These are phyloP conservation scores for Domatiomyces catenatus DNA, from an alignment of 2,329 filamentous ascomycete genomes.

Conservation along the genomic window DNA sequence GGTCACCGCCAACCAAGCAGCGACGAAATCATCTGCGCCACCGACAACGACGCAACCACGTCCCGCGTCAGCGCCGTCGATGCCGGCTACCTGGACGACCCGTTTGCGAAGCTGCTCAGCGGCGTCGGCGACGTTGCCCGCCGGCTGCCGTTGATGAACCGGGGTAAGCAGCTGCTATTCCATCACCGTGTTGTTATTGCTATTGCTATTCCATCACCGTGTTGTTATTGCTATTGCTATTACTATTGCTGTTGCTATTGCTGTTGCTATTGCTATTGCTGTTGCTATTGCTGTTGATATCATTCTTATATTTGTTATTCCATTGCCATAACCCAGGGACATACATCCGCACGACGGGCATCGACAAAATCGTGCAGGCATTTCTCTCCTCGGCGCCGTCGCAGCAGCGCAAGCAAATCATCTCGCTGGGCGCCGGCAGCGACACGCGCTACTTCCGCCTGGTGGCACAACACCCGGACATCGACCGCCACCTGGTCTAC, in stretches of 20 bases:
- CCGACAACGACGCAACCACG: constrained; percentile 79
- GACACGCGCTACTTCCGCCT: constrained; percentile 79
- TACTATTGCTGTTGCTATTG: no score
- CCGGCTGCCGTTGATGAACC: constrained; percentile 80
- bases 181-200: no score
- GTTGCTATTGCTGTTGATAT: no score
- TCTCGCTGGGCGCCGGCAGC: constrained; percentile 85
- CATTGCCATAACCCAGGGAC: constrained; percentile 55
- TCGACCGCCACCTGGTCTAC: constrained; percentile 46
- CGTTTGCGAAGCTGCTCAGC: constrained; percentile 44
- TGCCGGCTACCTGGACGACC: constrained; percentile 69
- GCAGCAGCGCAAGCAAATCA: constrained; percentile 46
- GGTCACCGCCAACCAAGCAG: constrained; percentile 23
- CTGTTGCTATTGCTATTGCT: no score
- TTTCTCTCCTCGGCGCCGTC: constrained; percentile 36
- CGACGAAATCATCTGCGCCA: constrained; percentile 69
- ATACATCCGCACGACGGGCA: constrained; percentile 73
- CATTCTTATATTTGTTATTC: no score
- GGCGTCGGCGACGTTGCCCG: constrained; percentile 36
- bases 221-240: no score
- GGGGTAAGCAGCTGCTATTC: no score
- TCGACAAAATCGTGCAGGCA: constrained; percentile 58
- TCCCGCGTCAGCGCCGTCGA: constrained; percentile 80
- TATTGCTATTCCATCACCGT: no score
- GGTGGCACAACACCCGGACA: no score